Conservation (phyloP, 495 filamentous ascomycete genomes). For the Rhypophila decipiens region DNA sequence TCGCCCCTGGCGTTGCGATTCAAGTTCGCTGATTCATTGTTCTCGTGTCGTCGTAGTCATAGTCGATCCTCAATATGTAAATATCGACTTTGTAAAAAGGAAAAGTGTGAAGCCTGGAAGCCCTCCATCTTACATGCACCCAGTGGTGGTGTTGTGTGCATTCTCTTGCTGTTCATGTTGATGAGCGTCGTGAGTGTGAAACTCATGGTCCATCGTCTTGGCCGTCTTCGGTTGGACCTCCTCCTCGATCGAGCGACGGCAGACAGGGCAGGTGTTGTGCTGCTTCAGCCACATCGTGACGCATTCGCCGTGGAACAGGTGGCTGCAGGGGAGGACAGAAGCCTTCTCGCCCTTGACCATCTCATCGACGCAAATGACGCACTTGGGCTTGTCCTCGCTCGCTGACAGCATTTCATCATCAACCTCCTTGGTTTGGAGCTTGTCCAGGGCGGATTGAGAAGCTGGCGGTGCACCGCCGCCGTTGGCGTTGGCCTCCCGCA, state of each 20-base stretch:
- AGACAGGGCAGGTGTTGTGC: slow-evolving; percentile 85
- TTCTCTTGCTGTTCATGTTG: background rate
- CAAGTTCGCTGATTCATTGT: too few relatives aligned
- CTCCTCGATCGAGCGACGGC: slow-evolving; percentile 61
- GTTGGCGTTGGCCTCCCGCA: slow-evolving; percentile 71
- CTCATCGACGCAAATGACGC: slow-evolving; percentile 87
- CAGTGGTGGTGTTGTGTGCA: background rate
- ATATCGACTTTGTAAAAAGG: too few relatives aligned
- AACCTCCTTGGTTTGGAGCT: slow-evolving; percentile 60
- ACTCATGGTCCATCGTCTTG: too few relatives aligned
- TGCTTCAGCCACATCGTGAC: slow-evolving; percentile 70
- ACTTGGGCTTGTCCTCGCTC: slow-evolving; percentile 52
- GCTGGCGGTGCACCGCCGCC: slow-evolving; percentile 78
- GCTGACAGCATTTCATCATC: slow-evolving; percentile 55
- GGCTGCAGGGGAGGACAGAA: slow-evolving; percentile 71
- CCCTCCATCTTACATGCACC: background rate
- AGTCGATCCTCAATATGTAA: too few relatives aligned
- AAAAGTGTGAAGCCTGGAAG: too few relatives aligned
- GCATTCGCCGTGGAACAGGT: slow-evolving; percentile 82
- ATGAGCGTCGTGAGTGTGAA: background rate
- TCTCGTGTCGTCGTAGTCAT: too few relatives aligned
- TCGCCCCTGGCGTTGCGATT: too few relatives aligned
- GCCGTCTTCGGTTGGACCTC: background rate
- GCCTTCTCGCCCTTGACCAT: slow-evolving; percentile 68
- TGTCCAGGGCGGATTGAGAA: slow-evolving; percentile 60